A percentile compares a stretch with the other conserved stretches of the same genome.
Evolutionary conservation across 208 protist species (phyloP).

Genomic region (Trypanosoma theileri): DNA sequence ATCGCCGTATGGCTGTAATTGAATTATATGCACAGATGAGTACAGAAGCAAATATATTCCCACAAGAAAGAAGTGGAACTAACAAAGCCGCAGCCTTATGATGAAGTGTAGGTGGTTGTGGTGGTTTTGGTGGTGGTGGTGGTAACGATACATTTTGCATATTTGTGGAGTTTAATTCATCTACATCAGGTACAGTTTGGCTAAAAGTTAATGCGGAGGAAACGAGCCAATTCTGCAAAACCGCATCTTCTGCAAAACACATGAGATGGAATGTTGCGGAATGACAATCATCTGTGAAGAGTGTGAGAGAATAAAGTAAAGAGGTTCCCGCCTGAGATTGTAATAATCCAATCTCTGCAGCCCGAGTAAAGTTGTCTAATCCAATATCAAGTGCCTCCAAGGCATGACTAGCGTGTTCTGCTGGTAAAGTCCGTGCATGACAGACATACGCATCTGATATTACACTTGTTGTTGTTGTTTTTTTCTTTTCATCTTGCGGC

Average conservation of each 20-base stretch:
- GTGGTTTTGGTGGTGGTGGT: conserved; percentile 61
- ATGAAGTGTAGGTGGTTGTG: conserved; percentile 54
- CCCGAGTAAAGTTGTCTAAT: conserved; percentile 72
- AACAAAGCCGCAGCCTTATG: conserved; percentile 80
- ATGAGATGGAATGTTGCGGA: conserved; percentile 76
- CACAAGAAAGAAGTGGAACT: conserved; percentile 68
- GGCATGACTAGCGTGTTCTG: conserved; percentile 71
- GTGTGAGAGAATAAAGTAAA: conserved; percentile 77
- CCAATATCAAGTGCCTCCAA: conserved; percentile 80
- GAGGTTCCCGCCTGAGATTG: conserved; percentile 73
- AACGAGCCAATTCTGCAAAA: conserved; percentile 67
- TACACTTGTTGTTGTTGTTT: conserved; percentile 8
- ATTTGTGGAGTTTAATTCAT: conserved; percentile 62
- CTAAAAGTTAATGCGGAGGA: conserved; percentile 64
- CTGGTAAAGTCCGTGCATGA: conserved; percentile 50
- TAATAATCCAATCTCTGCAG: conserved; percentile 55
- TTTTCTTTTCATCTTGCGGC: background rate
- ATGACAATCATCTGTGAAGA: conserved; percentile 72
- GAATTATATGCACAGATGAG: conserved; percentile 88
- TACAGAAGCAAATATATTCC: conserved; percentile 79
- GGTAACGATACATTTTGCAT: conserved; percentile 81
- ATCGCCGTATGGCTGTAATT: conserved; percentile 55
- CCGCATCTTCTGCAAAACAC: conserved; percentile 75
- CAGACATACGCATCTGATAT: conserved; percentile 65
- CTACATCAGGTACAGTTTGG: conserved; percentile 26